These are phyloP conservation scores for Colletotrichum sp. DNA, from an alignment of 2,329 filamentous ascomycete species.

Conservation along the genomic window DNA sequence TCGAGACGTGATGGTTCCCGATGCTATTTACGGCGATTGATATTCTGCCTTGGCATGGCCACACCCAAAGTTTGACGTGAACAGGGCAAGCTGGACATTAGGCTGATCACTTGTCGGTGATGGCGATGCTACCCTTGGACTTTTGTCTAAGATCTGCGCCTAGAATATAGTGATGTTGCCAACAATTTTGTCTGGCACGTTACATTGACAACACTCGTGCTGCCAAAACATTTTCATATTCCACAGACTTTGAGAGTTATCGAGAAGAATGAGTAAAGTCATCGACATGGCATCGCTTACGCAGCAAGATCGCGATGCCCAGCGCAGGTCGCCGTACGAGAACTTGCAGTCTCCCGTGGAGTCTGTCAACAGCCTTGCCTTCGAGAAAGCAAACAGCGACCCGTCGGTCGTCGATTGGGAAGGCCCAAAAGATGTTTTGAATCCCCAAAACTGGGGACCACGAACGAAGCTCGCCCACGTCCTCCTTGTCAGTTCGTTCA, in stretches of 20 bases:
- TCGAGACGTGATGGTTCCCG: not conserved
- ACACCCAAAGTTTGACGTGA: not conserved
- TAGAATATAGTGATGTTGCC: not conserved
- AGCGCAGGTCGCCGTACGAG: not conserved
- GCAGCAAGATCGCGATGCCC: not conserved
- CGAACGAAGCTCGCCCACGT: slow-evolving; percentile 39
- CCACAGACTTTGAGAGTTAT: not conserved
- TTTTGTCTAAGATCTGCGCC: not conserved
- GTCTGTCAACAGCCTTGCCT: not conserved
- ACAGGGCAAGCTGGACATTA: not conserved
- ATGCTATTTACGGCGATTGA: not conserved
- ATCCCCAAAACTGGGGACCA: slow-evolving; percentile 65
- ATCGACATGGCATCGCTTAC: not conserved
- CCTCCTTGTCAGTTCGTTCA: slow-evolving; percentile 44
- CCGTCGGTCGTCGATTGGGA: slow-evolving; percentile 61
- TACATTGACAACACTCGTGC: not conserved
- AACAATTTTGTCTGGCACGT: fast-evolving
- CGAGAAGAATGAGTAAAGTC: not conserved
- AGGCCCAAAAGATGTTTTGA: slow-evolving; percentile 58
- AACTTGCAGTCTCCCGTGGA: not conserved
- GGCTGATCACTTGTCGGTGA: not conserved
- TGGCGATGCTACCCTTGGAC: not conserved
- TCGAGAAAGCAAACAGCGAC: not conserved
- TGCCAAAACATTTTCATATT: fast-evolving
- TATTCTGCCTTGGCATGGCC: not conserved